Evolutionary conservation across 2,329 filamentous ascomycete genomes (phyloP), one percentile per base, ranked within the genome.

Genomic region (Cercospora sp.): DNA sequence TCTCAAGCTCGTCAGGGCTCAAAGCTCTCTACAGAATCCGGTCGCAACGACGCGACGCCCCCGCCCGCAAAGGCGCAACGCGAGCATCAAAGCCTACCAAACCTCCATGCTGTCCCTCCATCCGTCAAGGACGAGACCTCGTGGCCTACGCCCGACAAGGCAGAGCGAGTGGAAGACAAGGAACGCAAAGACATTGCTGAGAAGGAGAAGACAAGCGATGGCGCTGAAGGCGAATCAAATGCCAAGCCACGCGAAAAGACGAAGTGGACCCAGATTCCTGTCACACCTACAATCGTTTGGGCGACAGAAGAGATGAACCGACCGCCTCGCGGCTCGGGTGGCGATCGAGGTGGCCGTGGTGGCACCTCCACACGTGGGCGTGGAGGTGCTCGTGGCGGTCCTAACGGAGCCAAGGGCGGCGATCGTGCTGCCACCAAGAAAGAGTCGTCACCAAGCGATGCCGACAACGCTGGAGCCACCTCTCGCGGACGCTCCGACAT

Each of bases 141-240:
- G 20, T 99, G 95, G 95, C 95, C 95, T 16, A 98, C 94, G 2
- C 93, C 93, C 0, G 92, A 97, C 73, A 68, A 68, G 58, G 66
- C 62, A 55, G 70, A 72, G 59, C 89, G 85, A 60, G 90, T 89
- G 1, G 87, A 90, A 63, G 89, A 90, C 60, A 93, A 95, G 73
- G 87, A 91, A 69, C 92, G 91, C 80, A 89, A 90, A 75, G 93
- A 92, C 16, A 23, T 26, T 33, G 45, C 59, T 36, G 42, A 59
- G 79, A 81, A 84, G 63, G 85, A 89, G 65, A 92, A 92, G 79
- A 84, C 85, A 12, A 85, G 88, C 57, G 87, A 89, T 59, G 90
- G 86, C n/a, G 82, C 79, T 58, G 85, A 89, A 74, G 20, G 84
- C 20, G 69, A 76, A 74, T 79, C 73, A 73, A 81, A 68, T 74